Evolutionary conservation across 768 basidiomycete species (phyloP).

Genomic region (Rubroboletus pulcherrimus): DNA sequence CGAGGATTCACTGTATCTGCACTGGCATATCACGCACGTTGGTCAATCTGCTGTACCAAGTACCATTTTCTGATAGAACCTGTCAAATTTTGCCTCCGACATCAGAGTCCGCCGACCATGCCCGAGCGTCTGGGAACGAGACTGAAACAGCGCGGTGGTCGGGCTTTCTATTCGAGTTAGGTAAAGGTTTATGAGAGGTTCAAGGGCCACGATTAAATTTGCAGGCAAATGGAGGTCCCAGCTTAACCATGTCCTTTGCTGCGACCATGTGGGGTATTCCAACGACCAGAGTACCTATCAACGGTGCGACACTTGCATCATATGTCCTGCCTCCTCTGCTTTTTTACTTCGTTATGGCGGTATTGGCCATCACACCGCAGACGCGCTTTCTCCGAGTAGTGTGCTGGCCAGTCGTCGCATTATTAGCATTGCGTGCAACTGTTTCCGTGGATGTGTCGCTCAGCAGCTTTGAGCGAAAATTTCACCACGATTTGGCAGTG

Average conservation of each 20-base stretch:
- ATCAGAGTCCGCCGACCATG: too few species aligned
- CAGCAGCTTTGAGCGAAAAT: not conserved
- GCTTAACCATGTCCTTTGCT: not conserved
- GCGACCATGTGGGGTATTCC: not conserved
- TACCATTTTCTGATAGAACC: too few species aligned
- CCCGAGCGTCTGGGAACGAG: too few species aligned
- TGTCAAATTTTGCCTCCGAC: too few species aligned
- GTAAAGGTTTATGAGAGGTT: too few species aligned
- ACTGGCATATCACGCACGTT: too few species aligned
- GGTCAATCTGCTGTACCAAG: too few species aligned
- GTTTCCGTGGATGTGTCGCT: not conserved
- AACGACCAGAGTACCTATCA: not conserved
- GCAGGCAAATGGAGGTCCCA: not conserved
- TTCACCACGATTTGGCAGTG: not conserved
- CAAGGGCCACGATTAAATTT: not conserved
- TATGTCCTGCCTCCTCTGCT: not conserved
- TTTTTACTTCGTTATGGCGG: not conserved
- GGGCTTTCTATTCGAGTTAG: too few species aligned
- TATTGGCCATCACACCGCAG: not conserved
- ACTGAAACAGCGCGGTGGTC: too few species aligned
- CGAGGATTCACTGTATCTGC: too few species aligned
- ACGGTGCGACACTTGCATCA: not conserved
- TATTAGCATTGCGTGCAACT: not conserved
- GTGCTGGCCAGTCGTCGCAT: not conserved
- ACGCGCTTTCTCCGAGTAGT: not conserved